Evolutionary conservation across 192 early-diverging fungal genomes (phyloP), one percentile per base, ranked within the genome.

Genomic region (Dispira simplex): DNA sequence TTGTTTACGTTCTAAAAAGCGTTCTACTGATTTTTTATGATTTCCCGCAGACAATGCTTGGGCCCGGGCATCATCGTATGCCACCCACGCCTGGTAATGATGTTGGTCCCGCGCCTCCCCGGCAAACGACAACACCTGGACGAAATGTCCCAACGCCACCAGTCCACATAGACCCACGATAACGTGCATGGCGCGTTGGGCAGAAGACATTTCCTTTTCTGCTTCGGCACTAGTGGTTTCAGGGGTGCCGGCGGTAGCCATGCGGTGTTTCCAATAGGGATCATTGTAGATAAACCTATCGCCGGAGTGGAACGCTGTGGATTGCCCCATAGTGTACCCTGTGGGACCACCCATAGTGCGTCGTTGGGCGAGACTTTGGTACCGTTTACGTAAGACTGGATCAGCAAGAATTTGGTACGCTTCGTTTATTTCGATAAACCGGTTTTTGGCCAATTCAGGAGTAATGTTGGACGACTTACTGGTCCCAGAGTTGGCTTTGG

Each of bases 381-480:
- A 62, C n/a, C 25, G 14, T 14, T 23, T 44, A 21, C 59, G 59
- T 44, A 45, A n/a, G 43, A 25, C 59, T 9, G 59, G 59, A 43
- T 62, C 25, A 16, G 44, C 9, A 14, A 62, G 59, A 1, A 46
- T 45, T 18, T 32, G 39, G 59, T 62, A 62, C 44, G 59, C 59
- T 20, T 62, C 59, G 59, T 5, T 62, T 21, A 62, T 62, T 45
- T 62, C 59, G 26, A 62, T 39, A 21, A 62, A 62, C 13, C 59
- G 59, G 9, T 44, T 20, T 20, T 62, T 25, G 59, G 26, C 23
- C 13, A 14, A 28, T 28, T 23, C 18, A 23, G 48, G 21, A 23
- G 48, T 25, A 18, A 18, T 16, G 21, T 39, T 8, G 56, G 56
- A 12, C 27, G 26, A 26, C 11, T 58, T 0, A 9, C 16, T 26